Evolutionary conservation across 139 green algal species (phyloP).

Genomic region (Tetratostichococcus sp.): DNA sequence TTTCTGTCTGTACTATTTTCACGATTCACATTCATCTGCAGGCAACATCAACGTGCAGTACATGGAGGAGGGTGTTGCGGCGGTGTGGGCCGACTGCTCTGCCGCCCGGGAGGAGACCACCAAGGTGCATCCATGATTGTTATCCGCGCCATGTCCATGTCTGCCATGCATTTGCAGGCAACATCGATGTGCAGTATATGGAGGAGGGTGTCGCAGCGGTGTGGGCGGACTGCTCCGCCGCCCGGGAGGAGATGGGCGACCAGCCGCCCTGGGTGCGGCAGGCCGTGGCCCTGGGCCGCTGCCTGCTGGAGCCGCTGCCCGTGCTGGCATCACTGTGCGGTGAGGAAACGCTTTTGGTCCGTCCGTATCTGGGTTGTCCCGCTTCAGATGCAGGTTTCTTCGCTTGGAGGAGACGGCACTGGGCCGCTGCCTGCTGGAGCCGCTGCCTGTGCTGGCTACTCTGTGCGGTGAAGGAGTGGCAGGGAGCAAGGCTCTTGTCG

Average conservation of each 20-base stretch:
- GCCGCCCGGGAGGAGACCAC: too few relatives aligned
- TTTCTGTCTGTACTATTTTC: too few relatives aligned
- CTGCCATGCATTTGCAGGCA: too few relatives aligned
- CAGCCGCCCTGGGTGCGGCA: conserved; percentile 61
- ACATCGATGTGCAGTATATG: conserved; percentile 51
- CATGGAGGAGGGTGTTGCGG: conserved; percentile 66
- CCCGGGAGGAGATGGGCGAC: conserved; percentile 57
- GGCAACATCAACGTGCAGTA: conserved; percentile 49
- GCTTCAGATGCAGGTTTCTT: too few relatives aligned
- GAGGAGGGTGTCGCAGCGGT: conserved; percentile 70
- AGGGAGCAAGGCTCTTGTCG: too few relatives aligned
- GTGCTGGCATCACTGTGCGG: conserved; percentile 69
- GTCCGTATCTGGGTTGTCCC: too few relatives aligned
- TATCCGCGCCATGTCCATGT: too few relatives aligned
- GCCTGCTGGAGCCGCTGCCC: conserved; percentile 77
- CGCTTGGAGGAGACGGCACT: conserved; percentile 39
- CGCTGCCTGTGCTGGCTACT: too few relatives aligned
- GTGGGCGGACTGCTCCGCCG: conserved; percentile 69
- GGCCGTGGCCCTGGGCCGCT: conserved; percentile 74
- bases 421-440: not conserved
- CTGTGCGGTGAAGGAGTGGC: too few relatives aligned
- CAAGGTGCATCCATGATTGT: too few relatives aligned
- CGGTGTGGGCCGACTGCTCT: conserved; percentile 69
- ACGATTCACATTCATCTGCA: too few relatives aligned
- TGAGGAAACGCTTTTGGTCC: not conserved